Evolutionary conservation across 2,329 filamentous ascomycete genomes (phyloP).

Genomic region (Fusarium incarnatum): DNA sequence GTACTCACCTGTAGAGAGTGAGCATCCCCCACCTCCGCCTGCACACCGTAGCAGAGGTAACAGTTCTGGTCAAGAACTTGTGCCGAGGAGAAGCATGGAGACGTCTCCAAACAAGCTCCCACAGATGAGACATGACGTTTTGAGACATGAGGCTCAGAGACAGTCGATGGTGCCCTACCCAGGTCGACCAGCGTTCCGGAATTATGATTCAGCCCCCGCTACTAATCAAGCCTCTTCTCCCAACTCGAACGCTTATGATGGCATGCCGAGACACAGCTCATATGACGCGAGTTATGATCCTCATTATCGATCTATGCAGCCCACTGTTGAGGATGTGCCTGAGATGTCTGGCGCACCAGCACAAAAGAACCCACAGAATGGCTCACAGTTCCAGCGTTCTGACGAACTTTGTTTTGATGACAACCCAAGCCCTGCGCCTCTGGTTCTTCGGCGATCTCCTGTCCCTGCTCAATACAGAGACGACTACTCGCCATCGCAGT

Average conservation of each 20-base stretch:
- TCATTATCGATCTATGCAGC: slow-evolving; percentile 67
- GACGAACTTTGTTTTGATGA: slow-evolving; percentile 57
- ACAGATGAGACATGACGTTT: slow-evolving; percentile 68
- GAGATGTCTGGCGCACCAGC: slow-evolving; percentile 57
- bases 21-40: slow-evolving; percentile 67
- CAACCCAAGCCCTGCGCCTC: slow-evolving; percentile 57
- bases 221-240: slow-evolving; percentile 46
- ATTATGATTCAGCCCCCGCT: slow-evolving; percentile 61
- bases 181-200: slow-evolving; percentile 65
- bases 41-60: slow-evolving; percentile 63
- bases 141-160: slow-evolving; percentile 68
- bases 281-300: slow-evolving; percentile 62
- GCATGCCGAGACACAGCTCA: slow-evolving; percentile 60
- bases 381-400: slow-evolving; percentile 41
- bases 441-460: slow-evolving; percentile 55
- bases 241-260: slow-evolving; percentile 50
- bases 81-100: slow-evolving; percentile 57
- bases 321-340: slow-evolving; percentile 72
- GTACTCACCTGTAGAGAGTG: slow-evolving; percentile 54
- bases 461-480: slow-evolving; percentile 40
- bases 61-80: slow-evolving; percentile 57
- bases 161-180: slow-evolving; percentile 64
- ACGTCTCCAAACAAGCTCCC: slow-evolving; percentile 56
- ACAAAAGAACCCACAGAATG: slow-evolving; percentile 45
- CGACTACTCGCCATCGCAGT: slow-evolving; percentile 43